Evolutionary conservation across 495 filamentous ascomycete genomes (phyloP), one percentile per base, ranked within the genome.

Genomic region (Hyaloscypha finlandica): DNA sequence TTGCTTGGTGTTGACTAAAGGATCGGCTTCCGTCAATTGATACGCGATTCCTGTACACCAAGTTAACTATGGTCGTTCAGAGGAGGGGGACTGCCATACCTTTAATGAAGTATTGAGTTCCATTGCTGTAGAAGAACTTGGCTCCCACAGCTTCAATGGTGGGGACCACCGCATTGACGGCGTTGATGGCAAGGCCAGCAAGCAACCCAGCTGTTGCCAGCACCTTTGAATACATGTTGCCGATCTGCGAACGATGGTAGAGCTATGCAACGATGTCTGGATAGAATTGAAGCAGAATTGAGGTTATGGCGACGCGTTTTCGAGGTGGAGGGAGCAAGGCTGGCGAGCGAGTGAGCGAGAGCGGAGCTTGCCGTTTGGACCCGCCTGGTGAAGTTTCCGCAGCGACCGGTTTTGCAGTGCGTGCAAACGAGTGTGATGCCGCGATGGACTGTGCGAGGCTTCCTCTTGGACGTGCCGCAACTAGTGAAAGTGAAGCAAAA

Each of bases 81-180:
- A 42, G 33, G 53, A 29, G 20, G 60, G 16, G 16, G 8, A 61
- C 9, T 16, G 16, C 53, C 75, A 62, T 79, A 89, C 92, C 91
- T 77, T 93, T 94, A 73, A 94, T 84, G 78, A 85, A 95, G 78
- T 88, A 96, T 74, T 94, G 91, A 19, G 85, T 81, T 63, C 92
- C 91, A 77, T 92, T 84, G 68, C 81, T 85, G 63, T 85, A 87
- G 79, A 94, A 95, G 81, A 96, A 92, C 77, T 95, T 96, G 76
- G 88, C 86, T n/a, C 92, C 92, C 32, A 89, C 86, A 25, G 84
- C 81, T 16, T 84, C 83, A 71, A 96, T 90, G 32, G 74, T 68
- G 20, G 77, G 71, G 31, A 77, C 65, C 29, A 77, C 65, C 29
- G 76, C 78, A 73, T 76, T 70, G 57, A 78, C 72, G 29, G 78